phyloP scores from a whole-genome alignment of 371 early-diverging fungal species.

The Blastocladiella emersonii region DNA sequence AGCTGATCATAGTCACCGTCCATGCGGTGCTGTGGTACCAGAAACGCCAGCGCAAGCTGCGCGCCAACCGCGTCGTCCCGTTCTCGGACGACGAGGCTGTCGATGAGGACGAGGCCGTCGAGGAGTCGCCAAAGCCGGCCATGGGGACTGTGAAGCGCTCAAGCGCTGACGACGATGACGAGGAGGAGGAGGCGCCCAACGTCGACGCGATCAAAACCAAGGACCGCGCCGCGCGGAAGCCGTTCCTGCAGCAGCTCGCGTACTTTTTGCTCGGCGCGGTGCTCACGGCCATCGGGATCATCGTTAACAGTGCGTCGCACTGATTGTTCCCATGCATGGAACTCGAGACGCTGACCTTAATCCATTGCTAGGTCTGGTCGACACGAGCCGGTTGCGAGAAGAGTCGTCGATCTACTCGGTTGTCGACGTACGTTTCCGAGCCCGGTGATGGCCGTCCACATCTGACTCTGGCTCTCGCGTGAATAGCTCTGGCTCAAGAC shows the following conservation, averaged over 20 bases:
- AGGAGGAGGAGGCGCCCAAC: neutral
- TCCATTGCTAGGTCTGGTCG: no score
- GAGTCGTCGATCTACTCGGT: no score
- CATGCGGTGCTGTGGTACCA: neutral
- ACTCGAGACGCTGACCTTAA: neutral
- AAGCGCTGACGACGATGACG: neutral
- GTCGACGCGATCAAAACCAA: constrained; percentile 1
- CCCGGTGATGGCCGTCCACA: no score
- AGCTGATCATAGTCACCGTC: neutral
- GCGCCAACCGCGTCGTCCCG: neutral
- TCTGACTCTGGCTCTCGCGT: no score
- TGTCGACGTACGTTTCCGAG: no score
- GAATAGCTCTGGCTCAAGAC: neutral
- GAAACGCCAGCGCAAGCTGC: neutral
- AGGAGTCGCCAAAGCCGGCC: no score
- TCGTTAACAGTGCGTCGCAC: constrained; percentile 1
- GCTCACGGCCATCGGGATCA: neutral
- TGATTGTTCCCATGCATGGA: no score
- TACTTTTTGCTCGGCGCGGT: neutral
- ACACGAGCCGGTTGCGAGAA: no score
- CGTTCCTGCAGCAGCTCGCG: neutral
- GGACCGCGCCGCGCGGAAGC: neutral
- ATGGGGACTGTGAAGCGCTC: no score
- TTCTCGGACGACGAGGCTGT: neutral
- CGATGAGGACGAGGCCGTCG: neutral